A percentile compares a stretch with the other conserved stretches of the same genome.
Evolutionary conservation across 495 filamentous ascomycete species (phyloP).

Genomic region (Parathielavia appendiculata): DNA sequence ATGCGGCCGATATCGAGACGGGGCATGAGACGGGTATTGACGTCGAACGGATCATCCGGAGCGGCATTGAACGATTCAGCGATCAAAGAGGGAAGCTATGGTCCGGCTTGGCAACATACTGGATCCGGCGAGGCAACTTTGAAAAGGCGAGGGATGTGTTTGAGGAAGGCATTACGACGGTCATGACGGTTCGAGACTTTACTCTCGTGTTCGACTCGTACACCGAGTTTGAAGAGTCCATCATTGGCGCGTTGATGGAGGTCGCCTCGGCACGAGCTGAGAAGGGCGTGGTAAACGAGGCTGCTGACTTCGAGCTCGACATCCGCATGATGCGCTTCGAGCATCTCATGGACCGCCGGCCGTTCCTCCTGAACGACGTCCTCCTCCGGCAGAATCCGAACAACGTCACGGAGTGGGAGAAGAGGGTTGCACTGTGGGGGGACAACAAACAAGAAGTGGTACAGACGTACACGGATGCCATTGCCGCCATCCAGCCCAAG

Average conservation of each 20-base stretch:
- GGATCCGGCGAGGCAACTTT: slow-evolving; percentile 88
- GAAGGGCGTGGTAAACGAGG: slow-evolving; percentile 73
- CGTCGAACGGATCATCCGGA: slow-evolving; percentile 88
- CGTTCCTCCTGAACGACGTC: slow-evolving; percentile 97
- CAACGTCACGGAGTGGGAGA: slow-evolving; percentile 96
- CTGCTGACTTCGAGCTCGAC: slow-evolving; percentile 92
- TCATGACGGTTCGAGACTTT: slow-evolving; percentile 99
- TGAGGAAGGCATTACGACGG: slow-evolving; percentile 94
- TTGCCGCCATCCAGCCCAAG: slow-evolving; percentile 87
- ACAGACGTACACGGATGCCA: slow-evolving; percentile 91
- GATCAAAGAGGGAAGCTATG: slow-evolving; percentile 97
- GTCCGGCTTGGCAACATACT: slow-evolving; percentile 93
- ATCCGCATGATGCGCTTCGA: slow-evolving; percentile 98
- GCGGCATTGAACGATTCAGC: slow-evolving; percentile 85
- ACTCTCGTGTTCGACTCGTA: slow-evolving; percentile 96
- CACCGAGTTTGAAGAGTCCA: slow-evolving; percentile 92
- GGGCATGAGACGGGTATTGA: slow-evolving; percentile 75
- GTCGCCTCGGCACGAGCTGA: slow-evolving; percentile 74
- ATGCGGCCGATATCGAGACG: slow-evolving; percentile 80
- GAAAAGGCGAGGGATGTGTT: slow-evolving; percentile 87
- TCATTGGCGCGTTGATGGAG: slow-evolving; percentile 89
- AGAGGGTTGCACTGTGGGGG: slow-evolving; percentile 90
- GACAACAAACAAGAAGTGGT: slow-evolving; percentile 88
- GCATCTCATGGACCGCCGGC: slow-evolving; percentile 93
- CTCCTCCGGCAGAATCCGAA: slow-evolving; percentile 92